Conservation (phyloP, 805 yeast genomes). For the Ogataea pini region DNA sequence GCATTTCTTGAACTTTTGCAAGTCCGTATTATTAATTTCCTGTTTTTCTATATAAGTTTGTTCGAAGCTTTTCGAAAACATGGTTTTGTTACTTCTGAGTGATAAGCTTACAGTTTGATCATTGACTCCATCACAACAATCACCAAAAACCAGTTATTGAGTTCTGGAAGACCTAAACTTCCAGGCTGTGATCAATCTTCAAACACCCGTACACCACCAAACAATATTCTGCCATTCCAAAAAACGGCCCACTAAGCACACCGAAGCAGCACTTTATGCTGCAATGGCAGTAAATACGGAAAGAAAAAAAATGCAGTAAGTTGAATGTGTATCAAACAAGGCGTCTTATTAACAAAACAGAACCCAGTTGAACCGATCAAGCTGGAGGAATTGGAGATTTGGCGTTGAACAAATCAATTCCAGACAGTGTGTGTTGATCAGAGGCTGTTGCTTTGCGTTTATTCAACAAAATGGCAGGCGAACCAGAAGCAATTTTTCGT, state of each 20-base stretch:
- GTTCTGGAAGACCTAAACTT: too few species aligned
- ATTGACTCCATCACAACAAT: too few species aligned
- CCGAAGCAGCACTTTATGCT: conserved; percentile 7
- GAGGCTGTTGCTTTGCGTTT: neutral
- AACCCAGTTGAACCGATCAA: neutral
- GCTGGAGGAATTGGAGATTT: neutral
- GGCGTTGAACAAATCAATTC: neutral
- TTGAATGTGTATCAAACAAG: neutral
- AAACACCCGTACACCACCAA: conserved; percentile 2
- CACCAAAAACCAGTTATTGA: too few species aligned
- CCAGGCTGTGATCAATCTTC: too few species aligned
- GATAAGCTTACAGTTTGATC: too few species aligned
- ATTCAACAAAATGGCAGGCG: conserved; percentile 10
- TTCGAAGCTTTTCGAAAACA: too few species aligned
- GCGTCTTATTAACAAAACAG: neutral
- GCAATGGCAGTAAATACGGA: conserved; percentile 5
- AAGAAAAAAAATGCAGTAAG: conserved; percentile 1
- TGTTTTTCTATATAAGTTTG: too few species aligned
- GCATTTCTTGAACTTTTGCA: too few species aligned
- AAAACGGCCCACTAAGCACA: neutral
- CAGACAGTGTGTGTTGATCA: neutral
- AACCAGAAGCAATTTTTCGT: conserved; percentile 35
- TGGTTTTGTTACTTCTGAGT: too few species aligned
- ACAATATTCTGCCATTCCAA: neutral
- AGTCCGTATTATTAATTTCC: too few species aligned